Evolutionary conservation across 176 grass and related monocot genomes (phyloP), one percentile per base, ranked within the genome.

Genomic region (Aegilops speltoides): DNA sequence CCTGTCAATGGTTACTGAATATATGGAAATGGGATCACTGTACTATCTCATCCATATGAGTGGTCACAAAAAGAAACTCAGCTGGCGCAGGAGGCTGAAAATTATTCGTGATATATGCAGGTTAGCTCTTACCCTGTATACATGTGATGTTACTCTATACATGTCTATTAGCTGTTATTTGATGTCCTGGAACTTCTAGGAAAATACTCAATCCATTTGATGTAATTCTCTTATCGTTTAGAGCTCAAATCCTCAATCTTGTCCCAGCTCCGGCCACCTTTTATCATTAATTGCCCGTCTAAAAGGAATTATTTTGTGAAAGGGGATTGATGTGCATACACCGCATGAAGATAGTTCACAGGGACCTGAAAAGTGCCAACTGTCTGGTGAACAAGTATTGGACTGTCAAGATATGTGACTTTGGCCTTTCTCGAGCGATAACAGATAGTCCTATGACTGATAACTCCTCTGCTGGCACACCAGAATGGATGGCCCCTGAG

Each of bases 1-100:
- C 89, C 82, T 99, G 26, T 99, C 97, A 87, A 99, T 99, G 97
- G 90, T 97, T 77, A 99, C 97, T 9, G 97, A 99, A 89, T 99
- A 99, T 86, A 99, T 99, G 97, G 97, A 99, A 92, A 99, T 94
- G 97, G 97, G 97, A 64, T 99, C 97, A 22, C 84, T 99, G 83
- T 99, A 99, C 80, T 99, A 97, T 86, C 92, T 99, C 65, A 99
- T 99, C 80, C 97, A 97, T 78, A 97, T 94, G 97, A 99, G 92
- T 79, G 94, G 94, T 77, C 97, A 97, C 80, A 99, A 99, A 91
- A 99, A 96, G 83, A 96, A 91, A 46, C 89, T 99, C 50, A 99
- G 92, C 86, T 99, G 97, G 97, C 97, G 97, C 61, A 99, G 90
- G 85, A 99, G 94, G 87, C 88, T 99, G 79, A 99, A 94, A 93